phyloP scores from a whole-genome alignment of 306 rosid species.

The Biancaea sappan region DNA sequence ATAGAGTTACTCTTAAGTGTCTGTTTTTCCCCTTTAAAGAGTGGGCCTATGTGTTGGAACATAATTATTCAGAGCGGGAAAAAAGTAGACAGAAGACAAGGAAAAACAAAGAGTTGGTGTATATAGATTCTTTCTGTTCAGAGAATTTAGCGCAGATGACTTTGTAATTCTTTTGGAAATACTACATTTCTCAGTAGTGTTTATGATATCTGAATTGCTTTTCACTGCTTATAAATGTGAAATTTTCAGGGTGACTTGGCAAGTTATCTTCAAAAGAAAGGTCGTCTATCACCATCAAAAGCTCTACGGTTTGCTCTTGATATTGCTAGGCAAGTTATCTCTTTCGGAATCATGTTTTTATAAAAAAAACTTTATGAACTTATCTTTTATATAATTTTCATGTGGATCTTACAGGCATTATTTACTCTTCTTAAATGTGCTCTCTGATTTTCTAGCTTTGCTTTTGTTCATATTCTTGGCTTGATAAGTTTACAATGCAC shows the following conservation, averaged over 20 bases:
- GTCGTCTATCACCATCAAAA: conserved; percentile 90
- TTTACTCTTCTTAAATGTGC: conserved; percentile 14
- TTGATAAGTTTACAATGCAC: conserved; percentile 25
- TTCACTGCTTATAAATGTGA: conserved; percentile 36
- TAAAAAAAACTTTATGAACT: conserved; percentile 10
- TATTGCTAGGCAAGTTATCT: conserved; percentile 81
- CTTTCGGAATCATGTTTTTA: conserved; percentile 31
- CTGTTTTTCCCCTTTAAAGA: neutral
- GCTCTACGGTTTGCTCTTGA: conserved; percentile 84
- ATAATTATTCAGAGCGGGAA: too few species aligned
- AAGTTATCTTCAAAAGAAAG: conserved; percentile 85
- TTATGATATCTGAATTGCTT: conserved; percentile 32
- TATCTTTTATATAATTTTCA: conserved; percentile 13
- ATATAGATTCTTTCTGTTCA: neutral
- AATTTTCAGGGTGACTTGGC: conserved; percentile 84
- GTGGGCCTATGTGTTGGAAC: neutral
- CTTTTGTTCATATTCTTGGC: conserved; percentile 25
- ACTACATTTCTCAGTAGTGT: neutral
- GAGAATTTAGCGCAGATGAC: neutral
- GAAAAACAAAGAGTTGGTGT: neutral
- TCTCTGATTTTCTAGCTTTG: conserved; percentile 24
- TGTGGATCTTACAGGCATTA: neutral
- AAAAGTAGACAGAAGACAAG: neutral
- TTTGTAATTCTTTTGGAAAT: conserved; percentile 11
- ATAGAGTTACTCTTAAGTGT: neutral